These are phyloP conservation scores for Agastache rugosa DNA, from an alignment of 257 asterid genomes.

Conservation along the genomic window DNA sequence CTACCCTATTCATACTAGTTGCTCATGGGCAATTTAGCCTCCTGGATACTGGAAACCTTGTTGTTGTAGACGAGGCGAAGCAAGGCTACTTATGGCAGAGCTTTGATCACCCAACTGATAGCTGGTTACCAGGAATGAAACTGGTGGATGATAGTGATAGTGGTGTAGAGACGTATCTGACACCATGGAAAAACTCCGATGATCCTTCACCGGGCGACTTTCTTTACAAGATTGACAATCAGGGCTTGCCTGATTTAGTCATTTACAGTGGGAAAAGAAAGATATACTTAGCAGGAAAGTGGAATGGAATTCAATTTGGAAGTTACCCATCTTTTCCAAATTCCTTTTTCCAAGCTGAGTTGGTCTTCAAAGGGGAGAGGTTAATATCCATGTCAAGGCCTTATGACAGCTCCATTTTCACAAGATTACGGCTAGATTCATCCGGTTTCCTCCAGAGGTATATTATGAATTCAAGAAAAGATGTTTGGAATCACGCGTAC, in stretches of 20 bases:
- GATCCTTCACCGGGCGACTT: conserved; percentile 49
- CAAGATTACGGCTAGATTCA: conserved; percentile 1
- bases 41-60: conserved; percentile 40
- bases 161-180: conserved; percentile 28
- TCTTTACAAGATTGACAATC: conserved; percentile 19
- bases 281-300: conserved; percentile 35
- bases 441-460: conserved; percentile 22
- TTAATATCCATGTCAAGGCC: conserved; percentile 12
- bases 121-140: conserved; percentile 44
- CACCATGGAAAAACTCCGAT: conserved; percentile 44
- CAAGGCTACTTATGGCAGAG: conserved; percentile 40
- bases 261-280: conserved; percentile 16
- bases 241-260: conserved; percentile 38
- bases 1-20: too few relatives aligned
- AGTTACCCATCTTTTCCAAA: conserved; percentile 21
- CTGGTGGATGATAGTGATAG: background rate
- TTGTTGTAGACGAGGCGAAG: conserved; percentile 3
- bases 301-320: conserved; percentile 45
- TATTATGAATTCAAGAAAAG: conserved; percentile 29
- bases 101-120: conserved; percentile 44
- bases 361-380: conserved; percentile 8
- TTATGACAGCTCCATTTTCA: conserved; percentile 25
- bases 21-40: conserved; percentile 33
- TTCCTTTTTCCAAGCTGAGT: background rate
- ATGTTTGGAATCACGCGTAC: conserved; percentile 20